Percentiles rank a stretch among this genome's conserved stretches.
phyloP scores from a whole-genome alignment of 75 land plant species.

The Pinus tabuliformis region DNA sequence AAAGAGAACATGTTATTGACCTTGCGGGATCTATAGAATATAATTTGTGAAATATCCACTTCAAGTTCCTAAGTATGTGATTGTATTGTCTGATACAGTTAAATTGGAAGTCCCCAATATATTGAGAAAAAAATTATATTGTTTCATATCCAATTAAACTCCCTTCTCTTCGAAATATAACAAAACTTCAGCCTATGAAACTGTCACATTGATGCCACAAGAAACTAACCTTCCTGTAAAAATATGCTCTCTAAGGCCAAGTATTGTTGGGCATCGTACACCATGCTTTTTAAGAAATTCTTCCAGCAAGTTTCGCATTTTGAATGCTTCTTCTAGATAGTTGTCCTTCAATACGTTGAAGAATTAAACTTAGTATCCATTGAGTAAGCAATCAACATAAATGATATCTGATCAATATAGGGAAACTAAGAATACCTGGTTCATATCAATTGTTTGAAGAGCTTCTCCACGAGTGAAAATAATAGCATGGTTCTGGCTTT shows the following conservation, averaged over 20 bases:
- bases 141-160: background rate
- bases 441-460: slow-evolving; percentile 92
- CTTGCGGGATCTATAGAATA: background rate
- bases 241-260: slow-evolving; percentile 87
- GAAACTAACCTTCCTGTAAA: slow-evolving; percentile 85
- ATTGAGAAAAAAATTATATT: background rate
- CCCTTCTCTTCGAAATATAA: background rate
- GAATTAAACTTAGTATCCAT: background rate
- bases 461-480: slow-evolving; percentile 91
- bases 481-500: slow-evolving; percentile 90
- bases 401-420: background rate
- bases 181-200: background rate
- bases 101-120: background rate
- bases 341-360: slow-evolving; percentile 49
- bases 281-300: slow-evolving; percentile 61
- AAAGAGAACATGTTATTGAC: background rate
- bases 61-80: background rate
- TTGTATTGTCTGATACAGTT: background rate
- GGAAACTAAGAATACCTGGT: slow-evolving; percentile 46
- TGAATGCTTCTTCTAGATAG: slow-evolving; percentile 86
- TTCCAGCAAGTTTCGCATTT: slow-evolving; percentile 87
- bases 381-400: background rate
- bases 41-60: background rate
- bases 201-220: background rate
- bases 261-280: slow-evolving; percentile 58